Percentiles rank a stretch among this genome's conserved stretches.
Conservation (phyloP, 768 basidiomycete genomes). For the Collybia nuda region DNA sequence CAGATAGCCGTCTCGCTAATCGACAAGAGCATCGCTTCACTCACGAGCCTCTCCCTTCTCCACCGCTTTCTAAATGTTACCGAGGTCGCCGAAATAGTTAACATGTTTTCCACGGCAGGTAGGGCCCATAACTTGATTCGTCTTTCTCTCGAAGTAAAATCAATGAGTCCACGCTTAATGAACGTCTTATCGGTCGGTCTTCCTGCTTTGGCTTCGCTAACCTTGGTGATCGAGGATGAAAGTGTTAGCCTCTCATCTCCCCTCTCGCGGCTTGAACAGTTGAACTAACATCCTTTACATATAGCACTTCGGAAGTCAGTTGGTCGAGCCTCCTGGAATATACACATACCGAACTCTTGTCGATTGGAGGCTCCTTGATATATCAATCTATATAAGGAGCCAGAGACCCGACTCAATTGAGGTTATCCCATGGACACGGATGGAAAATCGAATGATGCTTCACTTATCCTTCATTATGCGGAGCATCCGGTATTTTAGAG, state of each 20-base stretch:
- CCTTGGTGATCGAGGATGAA: conserved; percentile 14
- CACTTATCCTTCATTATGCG: too few species aligned
- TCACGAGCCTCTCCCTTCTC: conserved; percentile 21
- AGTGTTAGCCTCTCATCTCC: conserved; percentile 3
- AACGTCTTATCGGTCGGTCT: conserved; percentile 18
- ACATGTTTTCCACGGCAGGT: conserved; percentile 18
- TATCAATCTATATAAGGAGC: conserved; percentile 7
- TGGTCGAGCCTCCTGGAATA: too few species aligned
- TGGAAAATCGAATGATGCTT: too few species aligned
- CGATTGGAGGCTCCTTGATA: conserved; percentile 14
- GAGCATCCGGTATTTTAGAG: too few species aligned
- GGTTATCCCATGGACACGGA: too few species aligned
- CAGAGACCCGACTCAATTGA: not conserved
- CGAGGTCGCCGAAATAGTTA: conserved; percentile 22
- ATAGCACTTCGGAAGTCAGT: too few species aligned
- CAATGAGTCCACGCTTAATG: conserved; percentile 16
- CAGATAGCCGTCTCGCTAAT: conserved; percentile 20
- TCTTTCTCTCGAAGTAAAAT: conserved; percentile 21
- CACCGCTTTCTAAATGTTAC: conserved; percentile 18
- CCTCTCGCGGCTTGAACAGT: not conserved
- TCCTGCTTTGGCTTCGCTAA: conserved; percentile 19
- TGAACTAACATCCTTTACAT: too few species aligned
- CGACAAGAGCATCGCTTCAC: conserved; percentile 20
- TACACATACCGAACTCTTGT: too few species aligned
- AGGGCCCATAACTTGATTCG: conserved; percentile 9